A percentile compares a stretch with the other conserved stretches of the same genome.
Evolutionary conservation across 345 rosid species (phyloP).

Genomic region (Citrus mangshanensis): DNA sequence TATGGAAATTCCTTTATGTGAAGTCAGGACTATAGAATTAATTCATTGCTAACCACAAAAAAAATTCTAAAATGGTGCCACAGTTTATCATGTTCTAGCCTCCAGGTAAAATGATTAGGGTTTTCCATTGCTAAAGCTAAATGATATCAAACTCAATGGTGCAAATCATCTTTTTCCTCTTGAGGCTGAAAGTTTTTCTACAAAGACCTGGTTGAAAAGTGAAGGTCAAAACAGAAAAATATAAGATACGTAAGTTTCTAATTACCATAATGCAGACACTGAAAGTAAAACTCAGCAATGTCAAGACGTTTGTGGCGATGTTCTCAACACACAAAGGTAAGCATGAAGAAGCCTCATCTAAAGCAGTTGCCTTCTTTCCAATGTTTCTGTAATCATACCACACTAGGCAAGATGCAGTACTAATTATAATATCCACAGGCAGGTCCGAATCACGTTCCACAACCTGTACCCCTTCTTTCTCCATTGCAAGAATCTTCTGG

Average conservation of each 20-base stretch:
- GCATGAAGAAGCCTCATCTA: conserved; percentile 57
- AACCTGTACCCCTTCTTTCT: conserved; percentile 79
- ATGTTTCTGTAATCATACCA: conserved; percentile 75
- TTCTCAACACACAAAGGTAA: conserved; percentile 66
- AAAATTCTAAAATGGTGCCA: too few species aligned
- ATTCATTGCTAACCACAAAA: not conserved
- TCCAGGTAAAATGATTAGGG: not conserved
- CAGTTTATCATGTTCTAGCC: not conserved
- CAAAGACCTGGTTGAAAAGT: not conserved
- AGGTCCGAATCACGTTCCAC: conserved; percentile 82
- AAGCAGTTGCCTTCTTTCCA: conserved; percentile 49
- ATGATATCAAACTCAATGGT: not conserved
- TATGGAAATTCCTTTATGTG: not conserved
- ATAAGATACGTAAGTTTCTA: not conserved
- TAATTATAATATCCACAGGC: conserved; percentile 75
- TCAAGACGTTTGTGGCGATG: conserved; percentile 76
- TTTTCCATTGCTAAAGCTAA: not conserved
- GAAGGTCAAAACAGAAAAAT: not conserved
- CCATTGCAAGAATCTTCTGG: conserved; percentile 75
- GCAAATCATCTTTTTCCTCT: not conserved
- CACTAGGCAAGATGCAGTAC: conserved; percentile 65
- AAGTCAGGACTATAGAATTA: not conserved
- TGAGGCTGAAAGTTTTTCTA: not conserved
- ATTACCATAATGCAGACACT: conserved; percentile 83
- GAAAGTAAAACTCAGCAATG: conserved; percentile 74